These are phyloP conservation scores for Cylindrodendrum hubeiense DNA, from an alignment of 2,329 filamentous ascomycete species.

Conservation along the genomic window DNA sequence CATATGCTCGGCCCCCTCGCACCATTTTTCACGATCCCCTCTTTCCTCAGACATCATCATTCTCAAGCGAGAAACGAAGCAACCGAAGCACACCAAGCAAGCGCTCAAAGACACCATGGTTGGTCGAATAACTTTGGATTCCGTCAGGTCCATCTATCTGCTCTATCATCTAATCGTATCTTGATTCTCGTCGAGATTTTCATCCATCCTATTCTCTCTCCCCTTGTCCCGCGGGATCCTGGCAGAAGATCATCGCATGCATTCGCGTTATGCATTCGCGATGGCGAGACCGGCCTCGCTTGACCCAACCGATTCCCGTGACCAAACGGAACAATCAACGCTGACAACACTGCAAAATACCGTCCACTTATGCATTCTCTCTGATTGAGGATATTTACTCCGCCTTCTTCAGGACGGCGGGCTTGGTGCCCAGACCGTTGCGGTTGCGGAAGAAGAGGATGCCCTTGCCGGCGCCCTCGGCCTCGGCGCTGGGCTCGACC, in stretches of 20 bases:
- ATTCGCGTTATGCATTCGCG: background rate
- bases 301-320: slow-evolving; percentile 14
- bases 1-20: background rate
- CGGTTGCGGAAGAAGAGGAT: slow-evolving; percentile 96
- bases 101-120: background rate
- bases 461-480: slow-evolving; percentile 83
- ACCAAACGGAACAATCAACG: slow-evolving; percentile 23
- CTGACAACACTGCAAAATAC: slow-evolving; percentile 22
- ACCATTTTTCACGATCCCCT: background rate
- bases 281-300: slow-evolving; percentile 13
- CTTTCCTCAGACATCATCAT: background rate
- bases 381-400: slow-evolving; percentile 12
- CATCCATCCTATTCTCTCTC: background rate
- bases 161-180: slow-evolving; percentile 27
- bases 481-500: slow-evolving; percentile 91
- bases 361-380: slow-evolving; percentile 5
- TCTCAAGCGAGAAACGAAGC: too few species aligned
- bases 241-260: background rate
- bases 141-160: slow-evolving; percentile 24
- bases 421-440: slow-evolving; percentile 81
- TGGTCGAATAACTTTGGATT: slow-evolving; percentile 19
- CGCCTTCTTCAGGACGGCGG: slow-evolving; percentile 38
- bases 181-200: slow-evolving; percentile 16
- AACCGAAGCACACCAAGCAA: background rate
- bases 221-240: background rate